Conservation (phyloP, 176 grass and related monocot genomes). For the Urochloa ruziziensis region DNA sequence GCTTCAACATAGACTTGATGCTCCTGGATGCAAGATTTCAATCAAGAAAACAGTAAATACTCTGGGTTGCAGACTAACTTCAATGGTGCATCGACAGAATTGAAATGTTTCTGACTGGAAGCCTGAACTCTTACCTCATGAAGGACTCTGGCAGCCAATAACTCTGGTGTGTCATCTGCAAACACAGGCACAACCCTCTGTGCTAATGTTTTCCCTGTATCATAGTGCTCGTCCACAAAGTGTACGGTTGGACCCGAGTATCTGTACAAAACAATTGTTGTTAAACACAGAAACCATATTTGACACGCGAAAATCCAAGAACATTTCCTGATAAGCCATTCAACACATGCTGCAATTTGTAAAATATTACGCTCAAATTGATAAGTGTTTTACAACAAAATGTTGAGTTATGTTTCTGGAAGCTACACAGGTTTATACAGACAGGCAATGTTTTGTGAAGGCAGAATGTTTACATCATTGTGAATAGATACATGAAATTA, state of each 20-base stretch:
- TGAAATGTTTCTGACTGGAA: background rate
- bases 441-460: background rate
- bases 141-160: constrained; percentile 59
- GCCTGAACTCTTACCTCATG: constrained; percentile 32
- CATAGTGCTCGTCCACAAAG: constrained; percentile 62
- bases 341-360: background rate
- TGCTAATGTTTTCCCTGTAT: constrained; percentile 48
- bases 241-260: constrained; percentile 54
- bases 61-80: background rate
- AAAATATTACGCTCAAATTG: background rate
- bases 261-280: constrained; percentile 18
- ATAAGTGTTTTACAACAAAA: background rate
- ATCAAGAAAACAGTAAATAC: background rate
- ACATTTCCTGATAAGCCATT: background rate
- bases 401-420: background rate
- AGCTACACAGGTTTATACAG: background rate
- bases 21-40: constrained; percentile 43
- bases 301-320: background rate
- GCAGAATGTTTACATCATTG: background rate
- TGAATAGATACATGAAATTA: background rate
- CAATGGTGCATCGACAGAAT: background rate
- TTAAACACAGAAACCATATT: background rate
- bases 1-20: constrained; percentile 83
- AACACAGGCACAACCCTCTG: constrained; percentile 50
- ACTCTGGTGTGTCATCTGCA: constrained; percentile 43